Conservation (phyloP, 2,329 filamentous ascomycete genomes). For the Torrubiella hemipterigena region DNA sequence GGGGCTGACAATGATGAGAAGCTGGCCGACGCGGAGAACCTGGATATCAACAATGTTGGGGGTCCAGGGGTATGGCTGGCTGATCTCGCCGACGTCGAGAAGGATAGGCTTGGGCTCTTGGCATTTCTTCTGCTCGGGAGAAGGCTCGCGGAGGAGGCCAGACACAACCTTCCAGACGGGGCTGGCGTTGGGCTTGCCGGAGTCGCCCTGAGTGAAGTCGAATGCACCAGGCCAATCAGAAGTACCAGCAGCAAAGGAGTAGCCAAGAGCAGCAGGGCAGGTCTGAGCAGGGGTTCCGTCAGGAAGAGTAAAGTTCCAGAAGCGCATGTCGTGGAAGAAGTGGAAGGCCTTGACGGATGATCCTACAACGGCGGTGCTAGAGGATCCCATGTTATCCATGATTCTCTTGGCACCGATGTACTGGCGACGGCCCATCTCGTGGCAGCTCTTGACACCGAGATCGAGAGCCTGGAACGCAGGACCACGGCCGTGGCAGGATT, state of each 20-base stretch:
- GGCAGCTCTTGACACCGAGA: constrained; percentile 61
- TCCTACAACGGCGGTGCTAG: constrained; percentile 42
- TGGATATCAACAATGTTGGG: constrained; percentile 90
- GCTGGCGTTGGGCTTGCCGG: constrained; percentile 53
- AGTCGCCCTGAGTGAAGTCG: constrained; percentile 83
- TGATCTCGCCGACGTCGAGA: constrained; percentile 76
- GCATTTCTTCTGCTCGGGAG: constrained; percentile 57
- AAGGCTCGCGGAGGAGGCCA: constrained; percentile 58
- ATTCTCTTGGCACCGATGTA: constrained; percentile 42
- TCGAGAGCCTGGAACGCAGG: constrained; percentile 57
- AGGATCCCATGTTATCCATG: constrained; percentile 28
- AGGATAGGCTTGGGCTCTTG: constrained; percentile 76
- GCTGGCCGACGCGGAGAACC: constrained; percentile 68
- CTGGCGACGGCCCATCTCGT: constrained; percentile 65
- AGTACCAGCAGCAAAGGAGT: constrained; percentile 86
- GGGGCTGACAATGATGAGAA: constrained; percentile 73
- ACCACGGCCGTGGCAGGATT: constrained; percentile 63
- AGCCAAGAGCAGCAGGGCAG: constrained; percentile 79
- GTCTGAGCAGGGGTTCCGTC: constrained; percentile 62
- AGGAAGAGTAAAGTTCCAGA: constrained; percentile 59
- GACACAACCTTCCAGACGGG: constrained; percentile 74
- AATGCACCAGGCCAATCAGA: constrained; percentile 85
- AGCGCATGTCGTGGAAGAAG: constrained; percentile 71
- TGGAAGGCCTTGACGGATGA: constrained; percentile 70
- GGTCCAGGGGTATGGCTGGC: constrained; percentile 70